Base-by-base conservation (phyloP, 2,329 filamentous ascomycete species). In the Penicillium sp. region DNA sequence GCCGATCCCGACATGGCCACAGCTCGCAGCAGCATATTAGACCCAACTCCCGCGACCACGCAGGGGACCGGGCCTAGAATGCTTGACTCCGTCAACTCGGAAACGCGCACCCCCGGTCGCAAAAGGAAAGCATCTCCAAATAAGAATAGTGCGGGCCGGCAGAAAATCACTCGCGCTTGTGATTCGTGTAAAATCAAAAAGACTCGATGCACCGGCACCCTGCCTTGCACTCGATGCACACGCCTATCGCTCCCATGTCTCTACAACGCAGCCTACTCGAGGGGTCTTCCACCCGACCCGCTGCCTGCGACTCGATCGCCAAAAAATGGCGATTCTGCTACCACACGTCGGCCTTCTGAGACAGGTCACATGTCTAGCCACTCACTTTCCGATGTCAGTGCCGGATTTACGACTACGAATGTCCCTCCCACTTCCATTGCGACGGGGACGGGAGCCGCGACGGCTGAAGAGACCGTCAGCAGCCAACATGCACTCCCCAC, bases 121-220 rank as follows among this genome's bases (percentile, higher is more conserved):
- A 73, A 72, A 54, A 69, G 70, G 48, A 73, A 73, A 50, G 45
- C 66, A 5, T 67, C 64, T 3, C 33, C 46, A 24, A 63, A 51
- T 46, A 66, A 66, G 33, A 46, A 58, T 26, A 58, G 57, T 36
- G 54, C 52, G 29, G 56, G 48, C 21, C 70, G 71, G 5, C 71
- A 71, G 52, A 74, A 74, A 53, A 74, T 73, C 50, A 74, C 72
- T 24, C 59, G 72, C 40, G 72, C 72, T 26, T 74, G 72, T 59
- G 72, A 74, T 59, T 67, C 65, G 34, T 74, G 72, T 60, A 74
- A 74, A 59, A 59, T 67, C 37, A 74, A 74, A 57, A 74, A 74
- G 54, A 73, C 70, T 3, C 63, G 69, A 18, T 74, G 72, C 42
- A 73, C 71, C 0, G 72, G 72, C 33, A 74, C 72, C 2, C 48